Percentiles rank a stretch among this genome's conserved stretches.
Evolutionary conservation across 805 yeast genomes (phyloP).

Genomic region (Ogataea degrootiae): DNA sequence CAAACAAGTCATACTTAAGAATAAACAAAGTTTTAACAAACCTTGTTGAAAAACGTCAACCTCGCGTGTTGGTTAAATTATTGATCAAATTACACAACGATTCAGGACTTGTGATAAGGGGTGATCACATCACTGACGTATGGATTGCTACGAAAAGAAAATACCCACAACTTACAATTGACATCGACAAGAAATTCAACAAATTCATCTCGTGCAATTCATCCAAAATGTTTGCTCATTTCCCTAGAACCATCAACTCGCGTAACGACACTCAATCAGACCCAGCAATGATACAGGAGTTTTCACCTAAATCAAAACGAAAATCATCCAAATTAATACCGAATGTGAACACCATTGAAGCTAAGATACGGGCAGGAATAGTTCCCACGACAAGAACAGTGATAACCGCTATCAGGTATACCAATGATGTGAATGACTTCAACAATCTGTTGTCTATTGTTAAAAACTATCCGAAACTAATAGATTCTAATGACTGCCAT

Average conservation of each 20-base stretch:
- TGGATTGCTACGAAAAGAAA: slow-evolving; percentile 18
- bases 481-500: slow-evolving; percentile 8
- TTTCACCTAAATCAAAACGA: neutral
- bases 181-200: slow-evolving; percentile 15
- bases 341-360: slow-evolving; percentile 17
- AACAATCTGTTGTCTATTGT: slow-evolving; percentile 12
- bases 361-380: slow-evolving; percentile 22
- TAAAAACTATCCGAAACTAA: slow-evolving; percentile 8
- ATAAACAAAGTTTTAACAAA: slow-evolving; percentile 11
- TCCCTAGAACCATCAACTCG: neutral
- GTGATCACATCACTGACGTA: slow-evolving; percentile 12
- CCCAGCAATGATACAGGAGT: neutral
- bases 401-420: slow-evolving; percentile 8
- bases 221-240: slow-evolving; percentile 1
- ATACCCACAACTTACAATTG: slow-evolving; percentile 17
- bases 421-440: slow-evolving; percentile 11
- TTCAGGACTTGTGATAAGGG: slow-evolving; percentile 12
- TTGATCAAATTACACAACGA: slow-evolving; percentile 26
- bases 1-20: neutral
- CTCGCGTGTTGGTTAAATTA: slow-evolving; percentile 18
- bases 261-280: slow-evolving; percentile 1
- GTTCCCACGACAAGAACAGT: slow-evolving; percentile 18
- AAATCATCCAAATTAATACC: slow-evolving; percentile 4
- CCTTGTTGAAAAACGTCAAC: slow-evolving; percentile 13
- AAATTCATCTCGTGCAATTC: neutral